phyloP scores from a whole-genome alignment of 768 basidiomycete species.

The Lepiota brunneoincarnata region DNA sequence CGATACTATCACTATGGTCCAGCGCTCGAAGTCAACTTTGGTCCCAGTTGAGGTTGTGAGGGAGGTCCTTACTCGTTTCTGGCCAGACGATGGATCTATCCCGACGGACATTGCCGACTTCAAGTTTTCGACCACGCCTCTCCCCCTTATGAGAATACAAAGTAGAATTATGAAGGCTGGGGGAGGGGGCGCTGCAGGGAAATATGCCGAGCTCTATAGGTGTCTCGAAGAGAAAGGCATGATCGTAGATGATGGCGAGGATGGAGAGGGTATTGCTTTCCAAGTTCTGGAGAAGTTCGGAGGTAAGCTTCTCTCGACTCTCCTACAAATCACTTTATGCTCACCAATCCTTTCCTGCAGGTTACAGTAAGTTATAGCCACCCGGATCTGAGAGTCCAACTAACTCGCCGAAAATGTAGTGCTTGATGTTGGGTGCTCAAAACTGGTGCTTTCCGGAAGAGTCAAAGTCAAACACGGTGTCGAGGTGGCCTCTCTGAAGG shows the following conservation, averaged over 20 bases:
- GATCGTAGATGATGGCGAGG: conserved; percentile 3
- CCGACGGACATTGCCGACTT: conserved; percentile 4
- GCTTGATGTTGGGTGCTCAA: conserved; percentile 47
- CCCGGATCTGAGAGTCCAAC: neutral
- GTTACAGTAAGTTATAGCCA: neutral
- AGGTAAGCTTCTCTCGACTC: neutral
- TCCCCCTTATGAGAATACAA: neutral
- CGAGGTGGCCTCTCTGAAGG: conserved; percentile 34
- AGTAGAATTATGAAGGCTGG: neutral
- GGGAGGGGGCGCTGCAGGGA: conserved; percentile 1
- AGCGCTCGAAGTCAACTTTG: neutral
- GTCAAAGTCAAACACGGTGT: conserved; percentile 57
- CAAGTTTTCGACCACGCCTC: neutral
- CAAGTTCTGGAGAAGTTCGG: conserved; percentile 3
- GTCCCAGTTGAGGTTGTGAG: neutral
- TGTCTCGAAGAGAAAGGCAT: conserved; percentile 7
- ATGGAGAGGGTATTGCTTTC: conserved; percentile 2
- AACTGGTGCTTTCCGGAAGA: conserved; percentile 50
- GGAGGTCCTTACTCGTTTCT: neutral
- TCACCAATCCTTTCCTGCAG: neutral
- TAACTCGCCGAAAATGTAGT: conserved; percentile 13
- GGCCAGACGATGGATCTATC: conserved; percentile 9
- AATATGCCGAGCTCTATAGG: conserved; percentile 1
- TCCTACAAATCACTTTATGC: neutral
- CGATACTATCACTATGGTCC: conserved; percentile 1